phyloP scores from a whole-genome alignment of 139 green algal species.

The Astrephomene gubernaculifera region DNA sequence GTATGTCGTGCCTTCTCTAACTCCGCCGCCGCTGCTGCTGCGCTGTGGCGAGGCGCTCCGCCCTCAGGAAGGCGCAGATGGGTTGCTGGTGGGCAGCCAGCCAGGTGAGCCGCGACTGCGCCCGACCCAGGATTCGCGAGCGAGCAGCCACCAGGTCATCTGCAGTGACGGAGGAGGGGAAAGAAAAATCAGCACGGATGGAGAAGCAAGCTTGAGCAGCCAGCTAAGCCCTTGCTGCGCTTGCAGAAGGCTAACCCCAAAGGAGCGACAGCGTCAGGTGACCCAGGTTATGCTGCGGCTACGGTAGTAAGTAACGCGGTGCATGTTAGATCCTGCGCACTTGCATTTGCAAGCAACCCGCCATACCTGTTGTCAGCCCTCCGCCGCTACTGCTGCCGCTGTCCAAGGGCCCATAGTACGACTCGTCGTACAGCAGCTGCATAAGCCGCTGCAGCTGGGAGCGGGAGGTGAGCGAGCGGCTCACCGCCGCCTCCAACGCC shows the following conservation, averaged over 20 bases:
- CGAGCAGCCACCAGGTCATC: background rate
- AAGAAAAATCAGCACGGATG: background rate
- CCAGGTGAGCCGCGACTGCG: conserved; percentile 8
- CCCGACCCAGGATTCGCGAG: conserved; percentile 9
- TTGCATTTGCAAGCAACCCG: background rate
- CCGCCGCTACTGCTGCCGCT: background rate
- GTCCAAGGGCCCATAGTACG: background rate
- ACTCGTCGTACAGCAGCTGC: background rate
- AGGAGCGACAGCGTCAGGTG: background rate
- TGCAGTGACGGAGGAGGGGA: background rate
- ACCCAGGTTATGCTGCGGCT: background rate
- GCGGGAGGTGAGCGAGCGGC: background rate
- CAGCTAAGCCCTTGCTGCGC: background rate
- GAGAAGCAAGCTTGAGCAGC: too few relatives aligned
- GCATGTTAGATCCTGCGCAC: background rate
- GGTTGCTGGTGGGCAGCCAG: background rate
- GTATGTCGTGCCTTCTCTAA: too few relatives aligned
- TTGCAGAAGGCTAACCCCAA: too few relatives aligned
- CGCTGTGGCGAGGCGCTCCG: too few relatives aligned
- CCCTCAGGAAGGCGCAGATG: conserved; percentile 1
- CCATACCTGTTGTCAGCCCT: background rate
- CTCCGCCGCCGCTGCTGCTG: too few relatives aligned
- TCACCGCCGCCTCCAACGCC: conserved; percentile 10
- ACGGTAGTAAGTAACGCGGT: background rate
- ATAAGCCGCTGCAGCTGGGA: background rate